Conservation (phyloP, 495 filamentous ascomycete genomes). For the Trichocladium antarcticum region DNA sequence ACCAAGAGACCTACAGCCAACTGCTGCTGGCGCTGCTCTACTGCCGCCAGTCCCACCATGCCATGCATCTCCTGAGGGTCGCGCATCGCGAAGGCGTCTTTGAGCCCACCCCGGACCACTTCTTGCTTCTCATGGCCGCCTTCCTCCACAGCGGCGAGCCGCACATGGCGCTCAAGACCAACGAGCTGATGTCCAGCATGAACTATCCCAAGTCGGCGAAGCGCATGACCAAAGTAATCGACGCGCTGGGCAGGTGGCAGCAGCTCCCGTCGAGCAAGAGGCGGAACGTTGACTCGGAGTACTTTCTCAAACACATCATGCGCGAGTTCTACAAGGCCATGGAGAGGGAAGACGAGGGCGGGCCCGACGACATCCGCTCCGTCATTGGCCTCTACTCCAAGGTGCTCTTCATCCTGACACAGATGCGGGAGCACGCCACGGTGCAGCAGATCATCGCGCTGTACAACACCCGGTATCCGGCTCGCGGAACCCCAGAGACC, state of each 20-base stretch:
- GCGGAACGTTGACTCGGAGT: constrained; percentile 14
- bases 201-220: constrained; percentile 23
- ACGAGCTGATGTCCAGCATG: constrained; percentile 26
- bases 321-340: constrained; percentile 17
- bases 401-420: constrained; percentile 52
- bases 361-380: constrained; percentile 23
- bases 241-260: constrained; percentile 27
- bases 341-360: constrained; percentile 1
- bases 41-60: constrained; percentile 50
- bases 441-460: constrained; percentile 47
- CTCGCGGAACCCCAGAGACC: constrained; percentile 16
- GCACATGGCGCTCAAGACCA: constrained; percentile 21
- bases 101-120: constrained; percentile 51
- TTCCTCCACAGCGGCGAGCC: constrained; percentile 31
- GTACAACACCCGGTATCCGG: constrained; percentile 33
- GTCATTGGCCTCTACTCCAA: constrained; percentile 43
- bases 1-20: constrained; percentile 61
- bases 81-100: constrained; percentile 49
- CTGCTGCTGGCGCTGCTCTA: constrained; percentile 60
- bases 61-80: constrained; percentile 50
- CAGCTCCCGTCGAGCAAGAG: constrained; percentile 15
- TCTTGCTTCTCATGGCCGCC: constrained; percentile 23
- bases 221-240: constrained; percentile 25
- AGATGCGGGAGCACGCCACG: constrained; percentile 41
- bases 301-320: constrained; percentile 21